phyloP scores from a whole-genome alignment of 371 early-diverging fungal genomes.

The Rhizopus sp. region DNA sequence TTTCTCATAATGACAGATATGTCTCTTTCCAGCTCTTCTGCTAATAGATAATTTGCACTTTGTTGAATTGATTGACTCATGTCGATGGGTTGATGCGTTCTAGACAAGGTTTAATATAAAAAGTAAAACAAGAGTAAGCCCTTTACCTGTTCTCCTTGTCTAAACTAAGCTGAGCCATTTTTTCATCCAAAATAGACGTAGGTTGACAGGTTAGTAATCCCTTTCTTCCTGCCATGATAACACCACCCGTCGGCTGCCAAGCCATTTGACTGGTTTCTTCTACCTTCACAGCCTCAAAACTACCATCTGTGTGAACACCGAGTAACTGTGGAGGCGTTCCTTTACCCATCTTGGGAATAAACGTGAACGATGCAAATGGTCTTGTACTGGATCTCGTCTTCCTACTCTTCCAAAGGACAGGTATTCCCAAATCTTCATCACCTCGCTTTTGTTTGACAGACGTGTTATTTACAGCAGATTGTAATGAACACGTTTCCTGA shows the following conservation, averaged over 20 bases:
- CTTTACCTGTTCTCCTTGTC: background rate
- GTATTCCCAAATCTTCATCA: constrained; percentile 50
- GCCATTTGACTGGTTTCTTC: constrained; percentile 63
- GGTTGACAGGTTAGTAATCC: constrained; percentile 24
- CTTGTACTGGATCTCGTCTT: constrained; percentile 52
- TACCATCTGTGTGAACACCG: constrained; percentile 61
- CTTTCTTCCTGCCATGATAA: constrained; percentile 56
- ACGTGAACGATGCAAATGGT: constrained; percentile 59
- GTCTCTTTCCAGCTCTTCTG: constrained; percentile 56
- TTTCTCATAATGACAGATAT: constrained; percentile 79
- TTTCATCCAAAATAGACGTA: background rate
- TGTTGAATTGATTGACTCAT: background rate
- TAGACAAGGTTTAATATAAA: too few relatives aligned
- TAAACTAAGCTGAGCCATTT: background rate
- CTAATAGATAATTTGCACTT: constrained; percentile 5
- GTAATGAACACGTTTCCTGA: constrained; percentile 50
- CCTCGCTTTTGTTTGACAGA: constrained; percentile 10
- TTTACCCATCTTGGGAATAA: constrained; percentile 49
- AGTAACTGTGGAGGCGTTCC: constrained; percentile 37
- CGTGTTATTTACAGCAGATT: constrained; percentile 19
- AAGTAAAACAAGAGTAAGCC: too few relatives aligned
- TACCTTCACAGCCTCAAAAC: constrained; percentile 58
- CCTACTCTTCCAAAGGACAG: constrained; percentile 67
- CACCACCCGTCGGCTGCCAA: constrained; percentile 67
- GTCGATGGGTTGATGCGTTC: background rate